Percentiles rank a stretch among this genome's conserved stretches.
phyloP scores from a whole-genome alignment of 805 yeast genomes.

The Suhomyces pyralidae region DNA sequence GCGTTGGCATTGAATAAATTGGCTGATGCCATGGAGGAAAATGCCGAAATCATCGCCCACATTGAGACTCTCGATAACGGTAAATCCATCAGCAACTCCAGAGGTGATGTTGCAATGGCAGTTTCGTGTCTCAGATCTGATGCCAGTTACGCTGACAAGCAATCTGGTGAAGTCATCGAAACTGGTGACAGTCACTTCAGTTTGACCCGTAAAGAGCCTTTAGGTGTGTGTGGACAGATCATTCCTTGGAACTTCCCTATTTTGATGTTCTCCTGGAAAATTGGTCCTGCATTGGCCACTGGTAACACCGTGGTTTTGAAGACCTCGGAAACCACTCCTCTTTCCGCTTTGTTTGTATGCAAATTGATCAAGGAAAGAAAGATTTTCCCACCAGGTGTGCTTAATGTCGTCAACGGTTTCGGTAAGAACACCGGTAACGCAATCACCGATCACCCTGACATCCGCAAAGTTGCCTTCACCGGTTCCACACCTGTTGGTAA shows the following conservation, averaged over 20 bases:
- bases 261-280: constrained; percentile 75
- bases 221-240: constrained; percentile 64
- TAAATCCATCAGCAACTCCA: constrained; percentile 47
- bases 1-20: constrained; percentile 61
- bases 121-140: constrained; percentile 46
- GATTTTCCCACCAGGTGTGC: constrained; percentile 72
- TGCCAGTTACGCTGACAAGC: constrained; percentile 62
- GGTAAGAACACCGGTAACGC: constrained; percentile 70
- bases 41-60: constrained; percentile 54
- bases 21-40: constrained; percentile 66
- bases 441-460: constrained; percentile 51
- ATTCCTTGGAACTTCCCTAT: constrained; percentile 72
- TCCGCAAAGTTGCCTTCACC: constrained; percentile 52
- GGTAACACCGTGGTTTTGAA: constrained; percentile 72
- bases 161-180: constrained; percentile 43
- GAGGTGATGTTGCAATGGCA: constrained; percentile 46
- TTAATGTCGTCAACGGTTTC: constrained; percentile 66
- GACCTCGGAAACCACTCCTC: constrained; percentile 73
- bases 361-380: constrained; percentile 60
- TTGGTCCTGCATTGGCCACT: constrained; percentile 78
- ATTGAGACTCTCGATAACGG: constrained; percentile 47
- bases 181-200: constrained; percentile 51
- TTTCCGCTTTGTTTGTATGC: constrained; percentile 62
- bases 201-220: constrained; percentile 64
- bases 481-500: constrained; percentile 62